Evolutionary conservation across 176 grass and related monocot species (phyloP).

Genomic region (Musa troglodytarum): DNA sequence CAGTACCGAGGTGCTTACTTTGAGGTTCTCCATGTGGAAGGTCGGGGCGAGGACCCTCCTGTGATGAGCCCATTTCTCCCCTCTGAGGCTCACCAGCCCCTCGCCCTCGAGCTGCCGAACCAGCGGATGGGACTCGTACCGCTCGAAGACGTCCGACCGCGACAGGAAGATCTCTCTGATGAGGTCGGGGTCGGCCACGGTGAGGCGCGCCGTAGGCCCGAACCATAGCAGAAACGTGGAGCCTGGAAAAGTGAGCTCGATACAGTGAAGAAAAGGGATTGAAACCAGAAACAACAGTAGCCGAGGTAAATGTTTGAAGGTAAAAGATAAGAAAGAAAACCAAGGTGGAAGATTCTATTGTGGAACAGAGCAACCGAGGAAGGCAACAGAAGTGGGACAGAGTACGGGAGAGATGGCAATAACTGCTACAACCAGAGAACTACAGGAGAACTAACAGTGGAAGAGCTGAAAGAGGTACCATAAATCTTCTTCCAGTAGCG

Average conservation of each 20-base stretch:
- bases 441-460: conserved; percentile 9
- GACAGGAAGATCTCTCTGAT: conserved; percentile 86
- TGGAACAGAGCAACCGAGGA: conserved; percentile 40
- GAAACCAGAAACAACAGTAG: neutral
- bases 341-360: conserved; percentile 6
- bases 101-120: conserved; percentile 95
- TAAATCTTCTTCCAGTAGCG: conserved; percentile 98
- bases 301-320: neutral
- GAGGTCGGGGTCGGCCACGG: conserved; percentile 83
- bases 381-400: conserved; percentile 55
- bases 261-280: neutral
- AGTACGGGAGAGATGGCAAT: conserved; percentile 62
- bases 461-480: conserved; percentile 34
- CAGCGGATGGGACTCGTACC: conserved; percentile 91
- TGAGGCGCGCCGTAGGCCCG: conserved; percentile 72
- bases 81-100: conserved; percentile 82
- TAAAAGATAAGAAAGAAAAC: conserved; percentile 22
- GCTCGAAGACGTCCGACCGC: conserved; percentile 75
- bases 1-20: conserved; percentile 24
- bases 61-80: conserved; percentile 87
- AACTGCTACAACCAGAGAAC: conserved; percentile 17
- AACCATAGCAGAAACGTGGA: conserved; percentile 93
- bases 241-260: conserved; percentile 27
- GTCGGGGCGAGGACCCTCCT: conserved; percentile 76
- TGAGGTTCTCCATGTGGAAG: conserved; percentile 96